Percentiles rank a stretch among this genome's conserved stretches.
phyloP scores from a whole-genome alignment of 441 rosid genomes.

The Syzygium malaccense region DNA sequence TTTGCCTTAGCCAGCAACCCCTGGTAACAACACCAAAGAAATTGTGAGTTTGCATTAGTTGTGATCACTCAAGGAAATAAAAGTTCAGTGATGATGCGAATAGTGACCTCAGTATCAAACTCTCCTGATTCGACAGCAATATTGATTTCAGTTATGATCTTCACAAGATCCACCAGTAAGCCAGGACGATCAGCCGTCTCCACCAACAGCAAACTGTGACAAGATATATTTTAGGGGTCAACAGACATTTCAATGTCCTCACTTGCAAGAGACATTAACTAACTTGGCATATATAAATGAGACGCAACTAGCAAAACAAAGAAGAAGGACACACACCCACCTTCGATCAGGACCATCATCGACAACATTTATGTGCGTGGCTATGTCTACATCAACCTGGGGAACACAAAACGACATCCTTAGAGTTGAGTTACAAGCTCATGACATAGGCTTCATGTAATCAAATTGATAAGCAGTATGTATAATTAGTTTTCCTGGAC shows the following conservation, averaged over 20 bases:
- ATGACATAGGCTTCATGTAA: background rate
- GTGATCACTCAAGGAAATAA: background rate
- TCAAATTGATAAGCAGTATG: background rate
- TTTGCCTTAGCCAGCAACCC: conserved; percentile 95
- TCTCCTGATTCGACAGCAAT: conserved; percentile 89
- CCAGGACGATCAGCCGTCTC: conserved; percentile 97
- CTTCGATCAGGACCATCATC: conserved; percentile 84
- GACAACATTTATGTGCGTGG: conserved; percentile 52
- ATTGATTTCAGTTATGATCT: conserved; percentile 63
- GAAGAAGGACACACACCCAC: conserved; percentile 21
- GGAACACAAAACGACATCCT: background rate
- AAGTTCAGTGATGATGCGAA: background rate
- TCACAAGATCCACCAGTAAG: conserved; percentile 84
- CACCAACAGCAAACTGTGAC: conserved; percentile 71
- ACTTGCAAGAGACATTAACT: background rate
- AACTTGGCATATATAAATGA: background rate
- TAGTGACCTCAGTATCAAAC: conserved; percentile 87
- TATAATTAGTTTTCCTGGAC: background rate
- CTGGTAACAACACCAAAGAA: conserved; percentile 20
- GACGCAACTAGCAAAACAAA: background rate
- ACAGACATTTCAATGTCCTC: background rate
- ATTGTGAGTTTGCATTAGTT: background rate
- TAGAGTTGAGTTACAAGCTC: background rate
- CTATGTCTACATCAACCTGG: conserved; percentile 95
- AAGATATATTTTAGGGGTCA: background rate